These are phyloP conservation scores for Phylloporus rhodoxanthus DNA, from an alignment of 768 basidiomycete species.

Conservation along the genomic window DNA sequence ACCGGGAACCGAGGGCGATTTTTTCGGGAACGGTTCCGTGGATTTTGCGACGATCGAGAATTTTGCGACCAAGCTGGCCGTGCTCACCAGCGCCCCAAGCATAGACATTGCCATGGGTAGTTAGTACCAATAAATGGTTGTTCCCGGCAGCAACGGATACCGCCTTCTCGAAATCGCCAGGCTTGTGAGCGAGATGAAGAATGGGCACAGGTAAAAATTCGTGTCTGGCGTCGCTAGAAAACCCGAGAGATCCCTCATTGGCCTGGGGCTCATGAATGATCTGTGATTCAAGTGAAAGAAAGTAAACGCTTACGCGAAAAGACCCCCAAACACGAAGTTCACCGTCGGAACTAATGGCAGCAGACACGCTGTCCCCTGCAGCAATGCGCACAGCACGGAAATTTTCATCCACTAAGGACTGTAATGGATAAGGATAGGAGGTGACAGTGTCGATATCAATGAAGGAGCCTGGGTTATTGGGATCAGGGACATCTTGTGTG, in stretches of 20 bases:
- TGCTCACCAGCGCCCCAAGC: slow-evolving; percentile 91
- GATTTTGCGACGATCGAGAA: slow-evolving; percentile 81
- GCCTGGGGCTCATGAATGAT: slow-evolving; percentile 37
- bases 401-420: slow-evolving; percentile 64
- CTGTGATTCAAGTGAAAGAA: neutral
- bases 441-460: slow-evolving; percentile 50
- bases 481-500: slow-evolving; percentile 55
- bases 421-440: slow-evolving; percentile 58
- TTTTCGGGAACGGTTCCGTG: slow-evolving; percentile 87
- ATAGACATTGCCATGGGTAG: slow-evolving; percentile 81
- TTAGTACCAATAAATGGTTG: slow-evolving; percentile 87
- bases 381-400: slow-evolving; percentile 82
- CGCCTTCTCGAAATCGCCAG: slow-evolving; percentile 65
- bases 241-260: slow-evolving; percentile 80
- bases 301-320: slow-evolving; percentile 62
- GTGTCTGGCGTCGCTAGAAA: slow-evolving; percentile 58
- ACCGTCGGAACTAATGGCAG: slow-evolving; percentile 74
- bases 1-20: slow-evolving; percentile 65
- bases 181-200: slow-evolving; percentile 53
- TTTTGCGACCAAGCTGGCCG: slow-evolving; percentile 85
- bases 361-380: slow-evolving; percentile 84
- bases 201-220: slow-evolving; percentile 63
- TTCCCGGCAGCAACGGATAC: slow-evolving; percentile 72
- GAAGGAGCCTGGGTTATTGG: slow-evolving; percentile 52
- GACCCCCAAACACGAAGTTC: slow-evolving; percentile 85